These are phyloP conservation scores for Kodamaea restingae DNA, from an alignment of 805 yeast genomes.

Conservation along the genomic window DNA sequence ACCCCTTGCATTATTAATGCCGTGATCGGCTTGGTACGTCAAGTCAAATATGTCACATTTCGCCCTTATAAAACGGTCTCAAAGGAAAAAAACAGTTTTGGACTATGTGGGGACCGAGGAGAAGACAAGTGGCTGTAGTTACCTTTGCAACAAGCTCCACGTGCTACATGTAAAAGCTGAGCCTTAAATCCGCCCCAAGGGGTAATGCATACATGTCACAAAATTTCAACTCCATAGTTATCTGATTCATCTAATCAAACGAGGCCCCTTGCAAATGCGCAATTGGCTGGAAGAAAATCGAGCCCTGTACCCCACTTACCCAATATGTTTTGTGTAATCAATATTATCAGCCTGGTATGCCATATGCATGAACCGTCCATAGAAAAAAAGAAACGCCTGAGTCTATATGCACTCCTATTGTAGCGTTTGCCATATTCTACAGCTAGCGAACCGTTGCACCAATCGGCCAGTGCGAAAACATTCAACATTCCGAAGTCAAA, in stretches of 20 bases:
- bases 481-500: neutral
- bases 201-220: neutral
- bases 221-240: neutral
- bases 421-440: neutral
- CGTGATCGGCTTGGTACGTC: too few relatives aligned
- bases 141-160: too few relatives aligned
- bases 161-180: neutral
- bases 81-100: too few relatives aligned
- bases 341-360: too few relatives aligned
- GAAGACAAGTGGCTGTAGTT: too few relatives aligned
- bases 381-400: neutral
- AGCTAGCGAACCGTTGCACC: conserved; percentile 2
- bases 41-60: too few relatives aligned
- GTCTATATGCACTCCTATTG: neutral
- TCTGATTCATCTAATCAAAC: conserved; percentile 3
- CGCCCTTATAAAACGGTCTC: too few relatives aligned
- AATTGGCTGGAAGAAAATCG: neutral
- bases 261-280: neutral
- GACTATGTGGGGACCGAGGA: too few relatives aligned
- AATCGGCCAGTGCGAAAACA: neutral
- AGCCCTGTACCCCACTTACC: too few relatives aligned
- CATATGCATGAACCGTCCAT: neutral
- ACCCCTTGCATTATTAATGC: too few relatives aligned
- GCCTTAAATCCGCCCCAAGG: neutral
- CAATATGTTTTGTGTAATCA: too few relatives aligned